These are phyloP conservation scores for Trichoderma brevicompactum DNA, from an alignment of 2,329 filamentous ascomycete species.

Conservation along the genomic window DNA sequence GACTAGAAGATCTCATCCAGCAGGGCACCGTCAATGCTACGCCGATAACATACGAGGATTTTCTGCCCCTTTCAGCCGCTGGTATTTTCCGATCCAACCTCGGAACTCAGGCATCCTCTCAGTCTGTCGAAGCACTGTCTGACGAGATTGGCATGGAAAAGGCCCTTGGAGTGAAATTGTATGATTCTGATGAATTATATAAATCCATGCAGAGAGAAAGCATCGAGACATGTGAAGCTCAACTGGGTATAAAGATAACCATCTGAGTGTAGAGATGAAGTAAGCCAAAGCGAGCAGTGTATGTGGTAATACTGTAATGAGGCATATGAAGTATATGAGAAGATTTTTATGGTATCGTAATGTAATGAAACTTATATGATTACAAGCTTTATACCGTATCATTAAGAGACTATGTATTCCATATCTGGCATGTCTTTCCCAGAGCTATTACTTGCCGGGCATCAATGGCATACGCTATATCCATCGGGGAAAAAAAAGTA, in stretches of 20 bases:
- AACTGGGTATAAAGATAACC: background rate
- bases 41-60: slow-evolving; percentile 59
- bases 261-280: background rate
- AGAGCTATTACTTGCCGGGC: background rate
- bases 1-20: slow-evolving; percentile 41
- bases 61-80: slow-evolving; percentile 56
- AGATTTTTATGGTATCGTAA: background rate
- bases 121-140: background rate
- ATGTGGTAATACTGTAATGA: too few species aligned
- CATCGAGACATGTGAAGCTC: slow-evolving; percentile 35
- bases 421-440: background rate
- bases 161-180: slow-evolving; percentile 20
- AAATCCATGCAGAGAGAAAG: slow-evolving; percentile 28
- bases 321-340: background rate
- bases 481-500: background rate
- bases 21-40: slow-evolving; percentile 41
- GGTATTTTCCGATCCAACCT: slow-evolving; percentile 57
- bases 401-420: background rate
- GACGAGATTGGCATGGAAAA: slow-evolving; percentile 31
- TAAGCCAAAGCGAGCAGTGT: too few species aligned
- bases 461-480: background rate
- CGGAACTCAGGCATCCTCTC: slow-evolving; percentile 1
- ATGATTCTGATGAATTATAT: slow-evolving; percentile 32
- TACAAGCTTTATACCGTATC: background rate
- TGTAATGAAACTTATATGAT: background rate